Conservation (phyloP, 495 filamentous ascomycete genomes). For the Hyaloscypha bicolor region DNA sequence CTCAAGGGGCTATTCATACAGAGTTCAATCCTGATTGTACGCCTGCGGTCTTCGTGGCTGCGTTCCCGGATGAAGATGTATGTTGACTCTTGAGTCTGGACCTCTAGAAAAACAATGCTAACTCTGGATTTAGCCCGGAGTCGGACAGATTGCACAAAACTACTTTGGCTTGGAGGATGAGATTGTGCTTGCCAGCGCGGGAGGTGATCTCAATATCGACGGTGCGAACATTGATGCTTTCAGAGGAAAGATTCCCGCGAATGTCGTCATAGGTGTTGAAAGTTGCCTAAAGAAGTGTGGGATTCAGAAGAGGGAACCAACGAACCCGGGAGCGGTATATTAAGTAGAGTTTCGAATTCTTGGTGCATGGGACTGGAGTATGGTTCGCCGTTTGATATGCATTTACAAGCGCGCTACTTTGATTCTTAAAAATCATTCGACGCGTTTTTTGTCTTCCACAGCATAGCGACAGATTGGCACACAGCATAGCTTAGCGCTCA, state of each 20-base stretch:
- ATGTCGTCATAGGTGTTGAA: slow-evolving; percentile 25
- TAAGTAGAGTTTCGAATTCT: background rate
- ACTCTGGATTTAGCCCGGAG: slow-evolving; percentile 27
- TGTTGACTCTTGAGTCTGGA: background rate
- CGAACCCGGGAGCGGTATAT: too few species aligned
- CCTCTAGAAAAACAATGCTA: background rate
- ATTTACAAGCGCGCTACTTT: too few species aligned
- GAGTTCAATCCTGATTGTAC: slow-evolving; percentile 49
- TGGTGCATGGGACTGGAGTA: background rate
- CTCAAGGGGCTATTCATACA: slow-evolving; percentile 45
- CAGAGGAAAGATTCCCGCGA: slow-evolving; percentile 36
- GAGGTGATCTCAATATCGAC: slow-evolving; percentile 28
- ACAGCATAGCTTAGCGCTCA: too few species aligned
- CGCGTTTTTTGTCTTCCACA: too few species aligned
- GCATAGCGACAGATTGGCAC: too few species aligned
- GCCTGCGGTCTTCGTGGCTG: slow-evolving; percentile 41
- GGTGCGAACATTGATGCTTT: slow-evolving; percentile 38
- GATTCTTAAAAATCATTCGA: too few species aligned
- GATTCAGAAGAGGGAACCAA: background rate
- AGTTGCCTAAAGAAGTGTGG: slow-evolving; percentile 18
- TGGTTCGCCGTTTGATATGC: too few species aligned
- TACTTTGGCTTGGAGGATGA: slow-evolving; percentile 37
- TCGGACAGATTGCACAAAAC: slow-evolving; percentile 30
- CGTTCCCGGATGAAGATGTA: slow-evolving; percentile 42
- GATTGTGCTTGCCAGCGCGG: slow-evolving; percentile 34